A percentile compares a stretch with the other conserved stretches of the same genome.
Evolutionary conservation across 805 yeast genomes (phyloP).

Genomic region (Lipomyces sp.): DNA sequence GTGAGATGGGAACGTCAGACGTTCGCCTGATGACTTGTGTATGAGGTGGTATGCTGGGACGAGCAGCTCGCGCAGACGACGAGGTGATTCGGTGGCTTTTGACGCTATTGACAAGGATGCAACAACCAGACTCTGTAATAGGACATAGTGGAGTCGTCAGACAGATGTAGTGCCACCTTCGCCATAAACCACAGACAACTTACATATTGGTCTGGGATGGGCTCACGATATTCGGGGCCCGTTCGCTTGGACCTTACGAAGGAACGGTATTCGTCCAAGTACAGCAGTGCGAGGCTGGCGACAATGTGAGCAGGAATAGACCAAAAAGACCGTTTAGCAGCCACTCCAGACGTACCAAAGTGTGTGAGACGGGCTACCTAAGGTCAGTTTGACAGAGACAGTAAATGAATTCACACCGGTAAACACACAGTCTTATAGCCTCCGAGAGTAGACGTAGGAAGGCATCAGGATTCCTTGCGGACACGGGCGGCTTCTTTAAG

Average conservation of each 20-base stretch:
- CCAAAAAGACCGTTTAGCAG: no score
- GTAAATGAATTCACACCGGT: neutral
- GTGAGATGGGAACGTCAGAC: slow-evolving; percentile 14
- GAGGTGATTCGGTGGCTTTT: slow-evolving; percentile 22
- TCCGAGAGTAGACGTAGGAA: slow-evolving; percentile 2
- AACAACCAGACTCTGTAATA: slow-evolving; percentile 13
- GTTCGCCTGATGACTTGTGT: slow-evolving; percentile 1
- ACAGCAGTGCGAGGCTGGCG: slow-evolving; percentile 8
- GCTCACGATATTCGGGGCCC: neutral
- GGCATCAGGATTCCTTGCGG: neutral
- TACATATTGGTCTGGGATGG: slow-evolving; percentile 14
- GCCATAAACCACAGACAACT: no score
- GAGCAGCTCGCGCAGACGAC: slow-evolving; percentile 23
- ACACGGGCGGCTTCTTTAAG: slow-evolving; percentile 2
- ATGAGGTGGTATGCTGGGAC: slow-evolving; percentile 21
- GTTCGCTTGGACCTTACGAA: neutral
- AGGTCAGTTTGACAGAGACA: no score
- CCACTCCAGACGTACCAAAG: slow-evolving; percentile 13
- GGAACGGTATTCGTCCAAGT: slow-evolving; percentile 4
- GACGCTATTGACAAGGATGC: slow-evolving; percentile 19
- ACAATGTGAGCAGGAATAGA: neutral
- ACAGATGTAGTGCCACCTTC: no score
- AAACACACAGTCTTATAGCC: slow-evolving; percentile 1
- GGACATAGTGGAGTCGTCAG: no score
- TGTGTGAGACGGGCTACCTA: slow-evolving; percentile 9